A percentile compares a stretch with the other conserved stretches of the same genome.
These are phyloP conservation scores for Aspergillus mulundensis DNA, from an alignment of 495 filamentous ascomycete species.

Conservation along the genomic window DNA sequence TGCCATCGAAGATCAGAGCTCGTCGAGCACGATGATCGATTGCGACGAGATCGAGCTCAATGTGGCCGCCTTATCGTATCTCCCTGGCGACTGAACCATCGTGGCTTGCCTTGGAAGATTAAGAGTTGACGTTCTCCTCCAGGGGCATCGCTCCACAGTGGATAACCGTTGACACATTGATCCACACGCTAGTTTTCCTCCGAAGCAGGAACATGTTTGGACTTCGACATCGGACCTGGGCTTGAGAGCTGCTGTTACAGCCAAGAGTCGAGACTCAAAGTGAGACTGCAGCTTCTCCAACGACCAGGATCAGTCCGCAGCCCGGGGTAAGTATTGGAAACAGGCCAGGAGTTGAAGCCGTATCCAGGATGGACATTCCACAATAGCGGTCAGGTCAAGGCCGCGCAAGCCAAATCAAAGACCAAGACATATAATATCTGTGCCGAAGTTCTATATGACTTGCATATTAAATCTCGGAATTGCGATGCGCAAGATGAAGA, in stretches of 20 bases:
- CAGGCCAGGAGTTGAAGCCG: too few relatives aligned
- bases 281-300: neutral
- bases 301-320: too few relatives aligned
- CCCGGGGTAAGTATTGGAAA: too few relatives aligned
- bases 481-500: neutral
- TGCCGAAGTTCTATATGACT: neutral
- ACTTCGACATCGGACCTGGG: neutral
- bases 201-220: neutral
- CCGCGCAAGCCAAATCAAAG: neutral
- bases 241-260: neutral
- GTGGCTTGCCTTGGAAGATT: neutral
- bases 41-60: neutral
- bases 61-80: neutral
- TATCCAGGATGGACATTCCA: neutral
- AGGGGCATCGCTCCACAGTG: neutral
- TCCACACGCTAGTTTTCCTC: neutral
- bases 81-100: neutral
- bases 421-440: neutral
- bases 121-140: neutral
- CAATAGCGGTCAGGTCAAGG: neutral
- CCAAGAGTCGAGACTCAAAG: neutral
- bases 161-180: neutral
- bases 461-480: neutral
- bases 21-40: neutral
- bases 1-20: neutral